Evolutionary conservation across 1,284 basidiomycete species (phyloP), one percentile per base, ranked within the genome.

Genomic region (Thelephora terrestris): DNA sequence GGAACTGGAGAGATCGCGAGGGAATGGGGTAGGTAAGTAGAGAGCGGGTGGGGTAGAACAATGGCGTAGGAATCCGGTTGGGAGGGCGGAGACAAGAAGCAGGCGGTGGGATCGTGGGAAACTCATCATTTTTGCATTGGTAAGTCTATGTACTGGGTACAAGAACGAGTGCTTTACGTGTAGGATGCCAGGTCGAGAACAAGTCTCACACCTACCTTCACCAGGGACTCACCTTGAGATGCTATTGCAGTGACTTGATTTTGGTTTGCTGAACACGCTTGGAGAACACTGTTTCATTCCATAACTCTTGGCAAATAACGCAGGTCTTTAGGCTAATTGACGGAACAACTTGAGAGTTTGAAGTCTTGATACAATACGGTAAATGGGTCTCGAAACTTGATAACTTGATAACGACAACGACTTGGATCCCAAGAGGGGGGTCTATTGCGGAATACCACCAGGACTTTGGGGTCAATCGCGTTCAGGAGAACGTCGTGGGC

Each of bases 401-500:
- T 34, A 45, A 39, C 32, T 2, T 37, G 27, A 24, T 32, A 25
- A 47, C 40, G 9, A n/a, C 29, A 32, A 32, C 14, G 29, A 10
- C 29, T 32, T 32, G 29, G 7, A 32, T 32, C 29, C 29, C 29
- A 14, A 12, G 9, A 12, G 9, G 29, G 29, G 35, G 37, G 51
- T 63, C 74, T 66, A 79, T 75, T 75, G 77, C 54, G 74, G 71
- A 23, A 50, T 25, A 50, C 29, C 17, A 14, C 35, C 29, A 43
- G 43, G 40, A 48, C 37, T 45, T 20, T 50, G 39, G 36, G 49
- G 38, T 34, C 50, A 47, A 25, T 48, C 50, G 14, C 29, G 29
- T 45, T 81, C 81, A 54, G 77, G 70, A 55, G 61, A 60, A 46
- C 64, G 74, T 14, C 67, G 52, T 38, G 84, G 85, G 62, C 81